These are phyloP conservation scores for Mycosphaerella sp. DNA, from an alignment of 2,329 filamentous ascomycete genomes.

Conservation along the genomic window DNA sequence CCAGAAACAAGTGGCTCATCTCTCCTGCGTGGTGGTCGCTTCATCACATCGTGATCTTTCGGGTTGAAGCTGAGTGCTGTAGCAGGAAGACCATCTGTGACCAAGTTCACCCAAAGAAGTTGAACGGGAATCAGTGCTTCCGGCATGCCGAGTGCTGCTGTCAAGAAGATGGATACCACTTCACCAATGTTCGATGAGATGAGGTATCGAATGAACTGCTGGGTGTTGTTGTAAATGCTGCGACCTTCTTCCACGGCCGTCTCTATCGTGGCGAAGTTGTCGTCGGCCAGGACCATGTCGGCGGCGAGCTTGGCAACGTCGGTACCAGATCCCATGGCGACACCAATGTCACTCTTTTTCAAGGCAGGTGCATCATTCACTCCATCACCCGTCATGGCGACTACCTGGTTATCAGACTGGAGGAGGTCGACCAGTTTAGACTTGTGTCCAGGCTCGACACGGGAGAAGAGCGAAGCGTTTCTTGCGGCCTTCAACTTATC, in stretches of 20 bases:
- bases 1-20: conserved; percentile 88
- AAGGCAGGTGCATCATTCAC: conserved; percentile 96
- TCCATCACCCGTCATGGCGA: conserved; percentile 98
- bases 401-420: conserved; percentile 86
- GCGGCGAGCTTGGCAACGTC: conserved; percentile 95
- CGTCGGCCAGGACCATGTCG: conserved; percentile 97
- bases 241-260: conserved; percentile 93
- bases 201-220: conserved; percentile 98
- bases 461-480: conserved; percentile 85
- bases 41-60: conserved; percentile 98
- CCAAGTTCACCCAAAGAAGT: conserved; percentile 96
- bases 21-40: conserved; percentile 78
- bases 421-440: conserved; percentile 96
- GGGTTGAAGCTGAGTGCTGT: conserved; percentile 98
- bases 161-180: conserved; percentile 97
- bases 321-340: conserved; percentile 97
- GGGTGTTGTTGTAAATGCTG: conserved; percentile 99
- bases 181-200: conserved; percentile 99
- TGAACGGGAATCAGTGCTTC: conserved; percentile 96
- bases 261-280: conserved; percentile 98
- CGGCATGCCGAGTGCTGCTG: conserved; percentile 92
- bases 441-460: conserved; percentile 93
- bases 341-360: conserved; percentile 98
- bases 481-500: conserved; percentile 82
- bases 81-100: conserved; percentile 93